Evolutionary conservation across 179 eudicot species (phyloP), one percentile per base, ranked within the genome.

Genomic region (Amaranthus tricolor): DNA sequence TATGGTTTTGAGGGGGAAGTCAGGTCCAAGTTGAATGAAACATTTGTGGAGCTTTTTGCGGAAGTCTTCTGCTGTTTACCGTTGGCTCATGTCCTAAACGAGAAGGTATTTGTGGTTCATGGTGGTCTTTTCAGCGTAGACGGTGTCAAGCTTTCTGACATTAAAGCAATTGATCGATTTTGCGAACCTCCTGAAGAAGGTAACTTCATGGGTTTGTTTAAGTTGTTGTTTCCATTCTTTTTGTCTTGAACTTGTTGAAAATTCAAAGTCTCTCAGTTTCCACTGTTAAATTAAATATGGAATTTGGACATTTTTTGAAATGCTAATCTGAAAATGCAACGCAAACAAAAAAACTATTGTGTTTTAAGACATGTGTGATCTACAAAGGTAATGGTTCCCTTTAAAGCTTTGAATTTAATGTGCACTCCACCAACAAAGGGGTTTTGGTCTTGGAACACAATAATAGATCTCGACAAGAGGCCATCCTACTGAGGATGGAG

Each of bases 111-210:
- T 80, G 89, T 95, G 55, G 98, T 95, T 61, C 99, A 95, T 74
- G 99, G 99, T 71, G 99, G 99, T 77, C 99, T 95, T 75, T 95
- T 95, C 85, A 95, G 99, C 76, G 89, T 85, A 56, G 99, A 95
- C 80, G 99, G 99, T 61, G 97, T 95, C 55, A 91, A 95, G 78
- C 96, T 95, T 77, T 91, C 98, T 73, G 96, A 95, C 73, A 93
- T 95, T 63, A 87, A 76, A 84, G 91, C 92, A 76, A 93, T 95
- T 79, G 92, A 95, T 67, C 92, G 99, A 54, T 93, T 93, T 82
- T 93, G 98, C 70, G 99, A 95, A 80, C 99, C 99, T 62, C 99
- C 97, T 1, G 99, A 95, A 84, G 99, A 95, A 84, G 99, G 99
- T 94, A 89, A 81, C 73, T 76, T 54, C 24, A 52, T 59, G 17